phyloP scores from a whole-genome alignment of 2,329 filamentous ascomycete genomes.

The Ophiostoma australiae region DNA sequence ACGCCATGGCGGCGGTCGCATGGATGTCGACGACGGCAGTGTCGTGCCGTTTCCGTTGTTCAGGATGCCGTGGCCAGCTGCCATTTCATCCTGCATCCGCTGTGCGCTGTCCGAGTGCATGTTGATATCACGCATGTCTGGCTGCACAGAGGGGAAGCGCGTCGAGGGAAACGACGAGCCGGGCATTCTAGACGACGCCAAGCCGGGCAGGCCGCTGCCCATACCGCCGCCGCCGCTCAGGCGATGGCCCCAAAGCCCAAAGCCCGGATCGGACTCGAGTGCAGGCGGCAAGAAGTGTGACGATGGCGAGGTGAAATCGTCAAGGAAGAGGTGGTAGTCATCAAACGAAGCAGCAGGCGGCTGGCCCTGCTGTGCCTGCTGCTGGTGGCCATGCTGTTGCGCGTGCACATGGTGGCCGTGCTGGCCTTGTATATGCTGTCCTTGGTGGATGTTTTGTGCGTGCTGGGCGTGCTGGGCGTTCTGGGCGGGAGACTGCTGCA shows the following conservation, averaged over 20 bases:
- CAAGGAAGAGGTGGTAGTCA: slow-evolving; percentile 56
- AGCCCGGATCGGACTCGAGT: slow-evolving; percentile 51
- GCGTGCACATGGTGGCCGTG: neutral
- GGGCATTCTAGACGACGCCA: slow-evolving; percentile 42
- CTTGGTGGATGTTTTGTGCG: neutral
- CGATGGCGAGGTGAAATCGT: slow-evolving; percentile 48
- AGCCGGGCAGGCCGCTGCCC: neutral
- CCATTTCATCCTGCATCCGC: slow-evolving; percentile 40
- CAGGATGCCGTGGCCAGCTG: neutral
- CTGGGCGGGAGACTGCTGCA: slow-evolving; percentile 27
- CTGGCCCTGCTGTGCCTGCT: slow-evolving; percentile 33
- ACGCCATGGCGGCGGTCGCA: slow-evolving; percentile 39
- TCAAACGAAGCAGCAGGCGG: slow-evolving; percentile 43
- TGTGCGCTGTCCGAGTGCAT: slow-evolving; percentile 34
- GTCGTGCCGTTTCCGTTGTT: neutral
- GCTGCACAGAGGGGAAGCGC: slow-evolving; percentile 50
- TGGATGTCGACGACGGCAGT: neutral
- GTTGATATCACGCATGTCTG: slow-evolving; percentile 44
- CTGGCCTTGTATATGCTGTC: neutral
- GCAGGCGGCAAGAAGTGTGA: slow-evolving; percentile 53
- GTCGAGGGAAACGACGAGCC: slow-evolving; percentile 50
- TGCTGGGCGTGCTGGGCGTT: slow-evolving; percentile 32
- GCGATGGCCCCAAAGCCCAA: slow-evolving; percentile 46
- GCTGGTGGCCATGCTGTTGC: slow-evolving; percentile 34
- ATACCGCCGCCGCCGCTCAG: slow-evolving; percentile 36